Base-by-base conservation (phyloP, 2,329 filamentous ascomycete genomes). In the Trichoderma sp. region DNA sequence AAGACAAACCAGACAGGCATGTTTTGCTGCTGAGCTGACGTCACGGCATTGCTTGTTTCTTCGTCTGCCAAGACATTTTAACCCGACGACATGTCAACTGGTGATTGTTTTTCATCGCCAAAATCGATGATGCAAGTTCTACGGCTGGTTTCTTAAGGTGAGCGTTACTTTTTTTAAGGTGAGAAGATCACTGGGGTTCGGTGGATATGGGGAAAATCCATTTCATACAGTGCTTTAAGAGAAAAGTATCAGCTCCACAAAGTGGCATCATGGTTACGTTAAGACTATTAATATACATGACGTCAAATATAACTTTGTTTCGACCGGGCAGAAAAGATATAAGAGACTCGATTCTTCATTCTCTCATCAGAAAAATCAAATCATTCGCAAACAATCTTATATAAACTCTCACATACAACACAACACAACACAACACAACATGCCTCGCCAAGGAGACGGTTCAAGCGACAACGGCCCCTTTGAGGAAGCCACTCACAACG, bases 381-480 rank as follows among this genome's bases (percentile, higher is more conserved):
- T 32, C 54, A 65, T 46, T 16, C 13, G 26, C 24, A 14, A 14
- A 16, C 32, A 49, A 14, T 8, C 30, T 5, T 13, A 34, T 5
- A 32, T 21, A n/a, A 43, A 39, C 34, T 39, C 37, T 39, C 14
- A 39, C 2, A 39, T 18, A 39, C n/a, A n/a, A n/a, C n/a, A n/a
- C n/a, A n/a, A n/a, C n/a, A n/a, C n/a, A n/a, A n/a, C n/a, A 13
- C n/a, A 49, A 64, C 18, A n/a, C 8, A 46, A n/a, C 75, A 82
- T 85, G 84, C 83, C 84, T 81, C 82, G 83, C 75, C 77, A 82
- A 70, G 83, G 83, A 82, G 81, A 83, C 74, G 82, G 82, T 65
- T 79, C 79, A 71, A 79, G 80, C 68, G 77, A 86, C 76, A 85
- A 85, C 76, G 81, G 81, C 69, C 79, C 79, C 67, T 76, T 81